Evolutionary conservation across 495 filamentous ascomycete species (phyloP).

Genomic region (Xylaria bambusicola): DNA sequence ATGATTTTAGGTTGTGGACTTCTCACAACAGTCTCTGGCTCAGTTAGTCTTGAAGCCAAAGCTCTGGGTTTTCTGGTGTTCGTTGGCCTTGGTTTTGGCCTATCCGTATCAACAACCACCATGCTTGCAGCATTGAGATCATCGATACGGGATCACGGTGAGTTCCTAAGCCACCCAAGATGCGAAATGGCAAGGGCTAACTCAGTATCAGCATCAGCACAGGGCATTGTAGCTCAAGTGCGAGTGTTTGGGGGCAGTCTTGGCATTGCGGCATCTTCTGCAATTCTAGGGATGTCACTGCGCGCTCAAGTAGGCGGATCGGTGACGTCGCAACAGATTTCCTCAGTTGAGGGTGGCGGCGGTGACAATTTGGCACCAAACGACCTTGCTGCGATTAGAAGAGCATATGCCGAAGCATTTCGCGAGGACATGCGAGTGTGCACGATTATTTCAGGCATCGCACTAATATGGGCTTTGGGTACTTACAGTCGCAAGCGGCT

Average conservation of each 20-base stretch:
- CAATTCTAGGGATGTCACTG: conserved; percentile 40
- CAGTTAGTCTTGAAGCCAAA: conserved; percentile 33
- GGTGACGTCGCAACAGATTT: conserved; percentile 26
- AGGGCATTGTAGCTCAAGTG: conserved; percentile 54
- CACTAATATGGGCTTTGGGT: conserved; percentile 31
- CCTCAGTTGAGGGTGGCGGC: conserved; percentile 20
- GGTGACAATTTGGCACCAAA: conserved; percentile 9
- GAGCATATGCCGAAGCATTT: conserved; percentile 41
- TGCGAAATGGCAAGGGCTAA: conserved; percentile 1
- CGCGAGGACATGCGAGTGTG: conserved; percentile 42
- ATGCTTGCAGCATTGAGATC: conserved; percentile 37
- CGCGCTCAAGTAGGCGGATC: conserved; percentile 18
- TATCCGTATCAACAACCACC: conserved; percentile 41
- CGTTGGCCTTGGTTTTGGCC: conserved; percentile 49
- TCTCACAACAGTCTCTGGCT: conserved; percentile 36
- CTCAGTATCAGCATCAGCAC: conserved; percentile 42
- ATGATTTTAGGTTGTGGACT: conserved; percentile 45
- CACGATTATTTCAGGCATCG: conserved; percentile 36
- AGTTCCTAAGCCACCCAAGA: conserved; percentile 8
- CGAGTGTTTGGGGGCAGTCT: conserved; percentile 55
- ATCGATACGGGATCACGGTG: conserved; percentile 42
- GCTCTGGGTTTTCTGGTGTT: conserved; percentile 47
- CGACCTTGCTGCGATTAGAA: conserved; percentile 24
- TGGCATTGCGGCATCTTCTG: conserved; percentile 53
- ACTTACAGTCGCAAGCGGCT: conserved; percentile 32